Base-by-base conservation (phyloP, 352 stramenopile genomes). In the Pythium apleroticum region DNA sequence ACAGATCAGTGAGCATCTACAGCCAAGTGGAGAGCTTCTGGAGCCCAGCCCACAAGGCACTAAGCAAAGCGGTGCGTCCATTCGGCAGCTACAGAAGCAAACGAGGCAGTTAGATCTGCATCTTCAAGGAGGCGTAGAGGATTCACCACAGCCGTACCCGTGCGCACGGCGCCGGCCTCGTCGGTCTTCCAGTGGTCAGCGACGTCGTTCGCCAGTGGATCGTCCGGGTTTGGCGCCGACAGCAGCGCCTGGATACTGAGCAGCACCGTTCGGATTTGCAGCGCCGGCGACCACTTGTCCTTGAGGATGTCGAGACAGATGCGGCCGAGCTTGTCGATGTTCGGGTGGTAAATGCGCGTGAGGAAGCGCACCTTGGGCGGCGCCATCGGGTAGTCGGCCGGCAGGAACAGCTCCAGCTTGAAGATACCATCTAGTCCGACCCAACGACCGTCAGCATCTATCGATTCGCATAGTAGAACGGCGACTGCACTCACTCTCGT, bases 301-400 rank as follows among this genome's bases (percentile, higher is more conserved):
- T 99, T 99, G 60, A 99, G 83, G 74, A 99, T 99, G 72, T 99
- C 97, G 49, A 99, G 86, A 68, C 97, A 99, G 75, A 99, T 99
- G 60, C 96, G 81, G 22, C 97, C 97, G 14, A 99, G 81, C 74
- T 98, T 98, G 82, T 99, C 96, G 60, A 99, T 98, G 84, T 99
- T 99, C 15, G 96, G 96, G 77, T 99, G 97, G 71, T 98, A 99
- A 63, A 99, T 98, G 81, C 98, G 98, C 52, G 97, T 99, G 22
- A 99, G 76, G 76, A 99, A 99, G 50, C 97, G 91, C 48, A 97
- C 91, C 85, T 99, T 99, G 25, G 97, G 97, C 28, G 97, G 95
- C 60, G 93, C 91, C 96, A 98, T 99, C n/a, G 86, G 85, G 80
- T 99, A 99, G 74, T 99, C 97, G 8, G 89, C 82, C 17, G 97